Conservation (phyloP, 1,284 basidiomycete species). For the Cutaneotrichosporon sp. region DNA sequence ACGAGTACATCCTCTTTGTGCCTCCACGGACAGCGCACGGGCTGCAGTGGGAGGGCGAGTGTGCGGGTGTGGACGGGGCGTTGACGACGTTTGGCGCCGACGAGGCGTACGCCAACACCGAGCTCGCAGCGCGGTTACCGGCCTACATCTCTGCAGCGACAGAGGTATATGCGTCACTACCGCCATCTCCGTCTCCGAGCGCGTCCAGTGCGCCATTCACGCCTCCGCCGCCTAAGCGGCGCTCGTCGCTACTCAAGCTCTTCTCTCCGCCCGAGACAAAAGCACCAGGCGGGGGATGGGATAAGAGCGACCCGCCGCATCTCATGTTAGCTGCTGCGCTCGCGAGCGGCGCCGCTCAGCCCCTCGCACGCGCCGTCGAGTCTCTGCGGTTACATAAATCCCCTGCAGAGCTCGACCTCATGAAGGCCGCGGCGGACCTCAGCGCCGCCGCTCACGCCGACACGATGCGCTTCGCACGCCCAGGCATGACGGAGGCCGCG, state of each 20-base stretch:
- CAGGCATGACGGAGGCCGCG: slow-evolving; percentile 65
- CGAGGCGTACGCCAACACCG: slow-evolving; percentile 50
- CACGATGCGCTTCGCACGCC: slow-evolving; percentile 69
- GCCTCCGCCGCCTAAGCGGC: slow-evolving; percentile 33
- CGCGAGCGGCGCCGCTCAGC: slow-evolving; percentile 33
- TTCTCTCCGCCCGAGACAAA: slow-evolving; percentile 28
- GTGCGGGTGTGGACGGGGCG: slow-evolving; percentile 60
- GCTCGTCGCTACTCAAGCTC: slow-evolving; percentile 43
- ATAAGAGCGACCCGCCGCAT: slow-evolving; percentile 40
- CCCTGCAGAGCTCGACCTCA: slow-evolving; percentile 45
- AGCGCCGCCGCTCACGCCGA: slow-evolving; percentile 46
- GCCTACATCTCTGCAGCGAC: slow-evolving; percentile 27
- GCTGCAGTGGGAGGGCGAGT: slow-evolving; percentile 89
- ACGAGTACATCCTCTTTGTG: slow-evolving; percentile 85
- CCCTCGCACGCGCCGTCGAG: slow-evolving; percentile 47
- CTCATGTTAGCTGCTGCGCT: slow-evolving; percentile 44
- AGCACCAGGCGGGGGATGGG: slow-evolving; percentile 16
- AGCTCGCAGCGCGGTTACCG: slow-evolving; percentile 38
- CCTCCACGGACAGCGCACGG: slow-evolving; percentile 66
- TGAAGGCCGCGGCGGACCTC: slow-evolving; percentile 51
- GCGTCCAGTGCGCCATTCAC: slow-evolving; percentile 39
- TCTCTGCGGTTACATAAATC: slow-evolving; percentile 49
- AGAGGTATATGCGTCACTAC: slow-evolving; percentile 48
- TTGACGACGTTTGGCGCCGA: slow-evolving; percentile 67
- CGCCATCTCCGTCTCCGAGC: slow-evolving; percentile 42